Evolutionary conservation across 352 stramenopile species (phyloP), one percentile per base, ranked within the genome.

Genomic region (Peronospora farinosa): DNA sequence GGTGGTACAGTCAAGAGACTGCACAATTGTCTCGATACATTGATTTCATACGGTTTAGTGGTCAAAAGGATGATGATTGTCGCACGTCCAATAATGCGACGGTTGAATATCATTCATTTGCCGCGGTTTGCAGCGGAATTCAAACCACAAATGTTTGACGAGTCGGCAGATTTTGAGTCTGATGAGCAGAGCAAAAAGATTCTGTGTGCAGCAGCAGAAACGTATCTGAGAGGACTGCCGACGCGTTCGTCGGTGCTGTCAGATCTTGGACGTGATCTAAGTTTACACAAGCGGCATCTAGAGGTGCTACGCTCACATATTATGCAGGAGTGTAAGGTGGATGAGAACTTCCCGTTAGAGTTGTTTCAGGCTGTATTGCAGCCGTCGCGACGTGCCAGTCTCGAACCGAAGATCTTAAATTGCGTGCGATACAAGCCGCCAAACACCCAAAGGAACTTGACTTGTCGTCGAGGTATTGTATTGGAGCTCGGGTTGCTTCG

Each of bases 11-110:
- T 92, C 30, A 92, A 92, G 61, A 64, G 74, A 31, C 49, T 88
- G 51, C 80, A 92, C 61, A 89, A 78, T 43, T 78, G 57, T 17
- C 66, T 92, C 15, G 80, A 92, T 50, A 88, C 72, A 54, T 60
- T 92, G 2, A 68, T 92, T 10, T 92, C 80, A 42, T 85, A 88
- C 57, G 68, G 67, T 23, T 47, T 92, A 19, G 76, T 92, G 30
- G 72, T 89, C 33, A 92, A 92, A 65, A 60, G 80, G 56, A 86
- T 90, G 67, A 76, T 92, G 69, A 86, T 92, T 49, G 78, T 88
- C 32, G 53, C 65, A 2, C 63, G 60, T 15, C 78, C 78, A 25
- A 45, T 48, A 0, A 88, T 88, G 72, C 57, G 74, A 0, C 74
- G 78, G 4, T 57, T 92, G 37, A 92, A 92, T 40, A 89, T 92